Evolutionary conservation across 1,284 basidiomycete species (phyloP), one percentile per base, ranked within the genome.

Genomic region (Sporisorium iseilematis-ciliati): DNA sequence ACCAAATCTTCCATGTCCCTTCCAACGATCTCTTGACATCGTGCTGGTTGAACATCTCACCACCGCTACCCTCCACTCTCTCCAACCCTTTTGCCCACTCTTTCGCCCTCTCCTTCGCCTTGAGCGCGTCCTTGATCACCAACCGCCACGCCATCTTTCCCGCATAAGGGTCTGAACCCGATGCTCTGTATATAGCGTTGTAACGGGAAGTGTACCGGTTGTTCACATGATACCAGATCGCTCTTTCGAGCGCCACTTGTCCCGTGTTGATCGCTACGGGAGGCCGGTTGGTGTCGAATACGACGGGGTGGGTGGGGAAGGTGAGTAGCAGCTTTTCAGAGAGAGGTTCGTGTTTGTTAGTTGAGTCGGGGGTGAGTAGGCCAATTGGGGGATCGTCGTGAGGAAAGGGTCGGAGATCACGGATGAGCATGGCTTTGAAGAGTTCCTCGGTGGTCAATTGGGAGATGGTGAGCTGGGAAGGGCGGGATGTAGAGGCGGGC

Each of bases 371-470:
- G 1, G 51, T 7, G 0, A 14, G 11, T 29, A 29, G 29, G 29
- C 29, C 29, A 8, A 29, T 29, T 29, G 29, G 29, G 4, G 5
- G 29, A 29, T 29, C 29, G 29, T 29, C 8, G 29, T 29, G 7
- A 7, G 18, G 21, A 1, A 4, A 18, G 6, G 21, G 40, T 3
- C 11, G 11, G 40, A 7, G 16, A 18, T 53, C 41, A 33, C 35
- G 25, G 4, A 58, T 12, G 8, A 65, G 25, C 20, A 65, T 12
- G 2, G 56, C 26, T 40, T 55, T 65, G 45, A 65, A 58, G 0
- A 58, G 45, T 10, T 65, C 63, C 20, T 65, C 63, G 4, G 51
- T 16, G 10, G 56, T 41, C 16, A 65, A 51, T 0, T 65, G 35
- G 3, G 29, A 29, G 29, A 5, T 29, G 29, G n/a, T n/a, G 8